phyloP scores from a whole-genome alignment of 2,329 filamentous ascomycete genomes.

The Sporothrix dimorphospora region DNA sequence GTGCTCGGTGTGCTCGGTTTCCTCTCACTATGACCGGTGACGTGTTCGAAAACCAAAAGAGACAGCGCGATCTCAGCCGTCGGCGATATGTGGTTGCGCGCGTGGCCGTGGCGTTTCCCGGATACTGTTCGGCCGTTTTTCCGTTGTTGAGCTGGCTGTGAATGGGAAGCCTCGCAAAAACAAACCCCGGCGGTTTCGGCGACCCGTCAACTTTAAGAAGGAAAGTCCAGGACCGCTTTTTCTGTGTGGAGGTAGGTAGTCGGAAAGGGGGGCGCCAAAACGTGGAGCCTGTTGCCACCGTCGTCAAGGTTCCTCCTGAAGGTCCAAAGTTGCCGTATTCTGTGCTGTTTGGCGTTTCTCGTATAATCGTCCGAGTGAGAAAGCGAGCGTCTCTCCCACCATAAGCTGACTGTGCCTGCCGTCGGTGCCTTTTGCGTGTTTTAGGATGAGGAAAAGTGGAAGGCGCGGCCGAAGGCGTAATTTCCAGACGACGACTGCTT shows the following conservation, averaged over 20 bases:
- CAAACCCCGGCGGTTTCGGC: constrained; percentile 26
- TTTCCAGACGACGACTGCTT: background rate
- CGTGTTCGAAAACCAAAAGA: background rate
- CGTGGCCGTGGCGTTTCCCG: too few relatives aligned
- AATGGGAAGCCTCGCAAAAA: constrained; percentile 23
- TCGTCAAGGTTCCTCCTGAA: background rate
- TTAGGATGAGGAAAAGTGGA: background rate
- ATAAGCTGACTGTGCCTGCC: constrained; percentile 21
- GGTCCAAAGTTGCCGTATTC: background rate
- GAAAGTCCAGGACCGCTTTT: constrained; percentile 16
- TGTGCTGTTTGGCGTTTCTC: background rate
- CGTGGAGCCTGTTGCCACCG: background rate
- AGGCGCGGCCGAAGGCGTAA: constrained; percentile 3
- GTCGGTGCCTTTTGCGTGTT: background rate
- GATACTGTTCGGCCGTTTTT: background rate
- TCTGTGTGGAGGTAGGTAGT: constrained; percentile 18
- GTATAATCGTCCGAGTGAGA: background rate
- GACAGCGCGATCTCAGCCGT: background rate
- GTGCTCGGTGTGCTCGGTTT: too few relatives aligned
- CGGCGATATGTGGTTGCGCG: background rate
- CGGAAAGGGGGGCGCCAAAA: background rate
- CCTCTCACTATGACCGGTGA: background rate
- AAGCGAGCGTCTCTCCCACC: background rate
- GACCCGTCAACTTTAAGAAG: constrained; percentile 11
- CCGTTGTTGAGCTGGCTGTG: background rate